phyloP scores from a whole-genome alignment of 257 asterid genomes.

The Nyctanthes arbortristis region DNA sequence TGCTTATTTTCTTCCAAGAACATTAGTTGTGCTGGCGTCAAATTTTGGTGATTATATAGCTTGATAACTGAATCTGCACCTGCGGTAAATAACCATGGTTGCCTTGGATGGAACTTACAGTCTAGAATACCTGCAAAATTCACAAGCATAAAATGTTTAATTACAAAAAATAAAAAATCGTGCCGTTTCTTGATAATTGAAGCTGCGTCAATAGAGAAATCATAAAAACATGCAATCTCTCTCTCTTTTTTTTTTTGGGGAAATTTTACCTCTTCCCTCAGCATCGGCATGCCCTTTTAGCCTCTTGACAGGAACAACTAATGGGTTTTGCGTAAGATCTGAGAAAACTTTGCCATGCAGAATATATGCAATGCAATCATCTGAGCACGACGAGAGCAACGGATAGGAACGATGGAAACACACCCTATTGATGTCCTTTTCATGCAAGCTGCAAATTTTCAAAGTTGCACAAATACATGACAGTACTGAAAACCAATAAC shows the following conservation, averaged over 20 bases:
- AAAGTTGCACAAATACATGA: constrained; percentile 8
- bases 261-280: constrained; percentile 90
- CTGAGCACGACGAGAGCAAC: constrained; percentile 83
- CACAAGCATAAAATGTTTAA: neutral
- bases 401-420: constrained; percentile 91
- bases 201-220: too few relatives aligned
- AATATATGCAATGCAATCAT: constrained; percentile 83
- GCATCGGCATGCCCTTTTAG: constrained; percentile 78
- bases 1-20: too few relatives aligned
- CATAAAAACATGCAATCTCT: neutral
- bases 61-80: constrained; percentile 81
- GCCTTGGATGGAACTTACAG: constrained; percentile 92
- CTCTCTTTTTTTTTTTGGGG: too few relatives aligned
- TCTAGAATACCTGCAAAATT: constrained; percentile 74
- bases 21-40: neutral
- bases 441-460: constrained; percentile 61
- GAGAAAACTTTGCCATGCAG: constrained; percentile 96
- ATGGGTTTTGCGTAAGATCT: constrained; percentile 83
- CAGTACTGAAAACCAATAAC: neutral
- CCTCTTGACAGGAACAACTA: constrained; percentile 82
- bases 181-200: neutral
- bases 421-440: constrained; percentile 73
- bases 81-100: constrained; percentile 95
- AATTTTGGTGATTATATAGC: constrained; percentile 73
- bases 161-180: too few relatives aligned